These are phyloP conservation scores for Suillus placidus DNA, from an alignment of 768 basidiomycete genomes.

Conservation along the genomic window DNA sequence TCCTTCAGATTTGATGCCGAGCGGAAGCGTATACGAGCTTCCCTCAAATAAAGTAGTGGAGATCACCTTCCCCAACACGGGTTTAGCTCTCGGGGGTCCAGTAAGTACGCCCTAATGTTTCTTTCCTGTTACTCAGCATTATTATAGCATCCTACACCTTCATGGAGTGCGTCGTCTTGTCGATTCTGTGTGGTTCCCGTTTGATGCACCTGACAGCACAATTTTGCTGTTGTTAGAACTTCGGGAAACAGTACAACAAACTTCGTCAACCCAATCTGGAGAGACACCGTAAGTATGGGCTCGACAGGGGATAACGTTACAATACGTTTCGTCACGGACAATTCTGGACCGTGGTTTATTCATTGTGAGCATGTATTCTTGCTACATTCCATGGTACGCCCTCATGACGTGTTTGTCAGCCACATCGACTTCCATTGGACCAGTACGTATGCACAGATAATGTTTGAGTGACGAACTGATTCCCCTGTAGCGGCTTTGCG, in stretches of 20 bases:
- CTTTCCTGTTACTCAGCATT: neutral
- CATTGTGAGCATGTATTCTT: conserved; percentile 34
- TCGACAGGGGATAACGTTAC: conserved; percentile 46
- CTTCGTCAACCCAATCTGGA: conserved; percentile 39
- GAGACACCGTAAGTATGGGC: conserved; percentile 40
- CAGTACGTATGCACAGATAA: conserved; percentile 16
- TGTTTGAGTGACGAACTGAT: conserved; percentile 11
- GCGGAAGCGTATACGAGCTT: conserved; percentile 49
- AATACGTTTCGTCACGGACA: conserved; percentile 65
- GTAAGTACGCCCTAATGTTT: conserved; percentile 21
- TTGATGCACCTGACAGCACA: conserved; percentile 29
- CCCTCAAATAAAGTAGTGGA: conserved; percentile 51
- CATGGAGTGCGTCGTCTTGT: conserved; percentile 38
- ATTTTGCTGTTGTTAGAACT: conserved; percentile 41
- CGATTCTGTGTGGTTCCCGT: neutral
- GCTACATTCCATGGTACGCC: neutral
- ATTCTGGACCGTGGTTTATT: conserved; percentile 63
- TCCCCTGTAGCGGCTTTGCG: conserved; percentile 30
- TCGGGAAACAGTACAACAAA: conserved; percentile 35
- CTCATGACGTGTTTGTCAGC: conserved; percentile 19
- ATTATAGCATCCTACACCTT: conserved; percentile 40
- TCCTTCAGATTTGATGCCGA: conserved; percentile 51
- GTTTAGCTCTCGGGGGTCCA: conserved; percentile 31
- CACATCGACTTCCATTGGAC: conserved; percentile 36
- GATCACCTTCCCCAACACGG: conserved; percentile 47